phyloP scores from a whole-genome alignment of 1,139 yeast genomes.

The Candida sanyaensis region DNA sequence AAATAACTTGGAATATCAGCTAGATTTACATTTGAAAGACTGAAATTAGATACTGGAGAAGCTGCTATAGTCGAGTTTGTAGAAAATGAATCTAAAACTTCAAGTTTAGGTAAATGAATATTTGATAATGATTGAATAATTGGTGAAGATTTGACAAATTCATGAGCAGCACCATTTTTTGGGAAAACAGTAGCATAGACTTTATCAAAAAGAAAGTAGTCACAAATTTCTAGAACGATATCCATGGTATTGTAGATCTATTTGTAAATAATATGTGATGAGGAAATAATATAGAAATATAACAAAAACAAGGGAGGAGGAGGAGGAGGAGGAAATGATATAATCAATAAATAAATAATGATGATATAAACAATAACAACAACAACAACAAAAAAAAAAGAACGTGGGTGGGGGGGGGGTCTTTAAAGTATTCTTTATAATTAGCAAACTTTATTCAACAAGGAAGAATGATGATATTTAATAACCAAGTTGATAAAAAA shows the following conservation, averaged over 20 bases:
- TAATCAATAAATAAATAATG: no score
- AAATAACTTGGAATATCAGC: slow-evolving; percentile 13
- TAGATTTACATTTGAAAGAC: slow-evolving; percentile 13
- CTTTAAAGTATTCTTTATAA: no score
- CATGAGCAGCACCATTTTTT: slow-evolving; percentile 27
- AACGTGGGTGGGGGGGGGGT: no score
- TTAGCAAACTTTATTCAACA: no score
- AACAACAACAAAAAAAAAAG: no score
- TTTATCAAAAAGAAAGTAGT: slow-evolving; percentile 70
- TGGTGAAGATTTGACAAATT: slow-evolving; percentile 12
- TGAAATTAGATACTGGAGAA: slow-evolving; percentile 5
- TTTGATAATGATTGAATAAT: slow-evolving; percentile 7
- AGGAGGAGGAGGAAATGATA: background rate
- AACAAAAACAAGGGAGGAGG: background rate
- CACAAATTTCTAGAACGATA: slow-evolving; percentile 79
- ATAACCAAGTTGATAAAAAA: no score
- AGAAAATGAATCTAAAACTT: slow-evolving; percentile 5
- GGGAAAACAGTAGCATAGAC: slow-evolving; percentile 59
- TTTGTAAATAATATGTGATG: background rate
- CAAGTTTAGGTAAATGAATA: slow-evolving; percentile 4
- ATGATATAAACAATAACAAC: no score
- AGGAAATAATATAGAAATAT: background rate
- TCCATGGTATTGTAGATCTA: slow-evolving; percentile 57
- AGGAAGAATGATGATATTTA: no score
- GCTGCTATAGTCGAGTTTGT: slow-evolving; percentile 7